Evolutionary conservation across 768 basidiomycete genomes (phyloP).

Genomic region (Tephrocybe sp.): DNA sequence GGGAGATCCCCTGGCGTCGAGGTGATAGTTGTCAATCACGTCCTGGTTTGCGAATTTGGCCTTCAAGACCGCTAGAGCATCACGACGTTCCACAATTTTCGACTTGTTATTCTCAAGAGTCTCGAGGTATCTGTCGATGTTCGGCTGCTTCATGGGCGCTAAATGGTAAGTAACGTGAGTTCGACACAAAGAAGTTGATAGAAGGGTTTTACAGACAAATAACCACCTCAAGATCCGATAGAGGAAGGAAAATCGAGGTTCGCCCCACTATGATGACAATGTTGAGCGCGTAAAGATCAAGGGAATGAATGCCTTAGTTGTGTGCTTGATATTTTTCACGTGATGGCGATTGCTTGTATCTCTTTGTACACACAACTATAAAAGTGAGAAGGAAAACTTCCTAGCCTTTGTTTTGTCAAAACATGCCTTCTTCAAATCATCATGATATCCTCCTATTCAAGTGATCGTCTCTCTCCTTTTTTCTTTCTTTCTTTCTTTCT

Average conservation of each 20-base stretch:
- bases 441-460: neutral
- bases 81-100: constrained; percentile 68
- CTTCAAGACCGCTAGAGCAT: constrained; percentile 54
- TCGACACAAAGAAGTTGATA: too few relatives aligned
- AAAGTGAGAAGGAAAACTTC: neutral
- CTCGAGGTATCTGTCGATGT: constrained; percentile 45
- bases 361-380: constrained; percentile 1
- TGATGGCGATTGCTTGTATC: constrained; percentile 7
- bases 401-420: neutral
- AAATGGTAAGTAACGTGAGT: neutral
- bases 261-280: neutral
- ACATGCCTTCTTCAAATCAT: neutral
- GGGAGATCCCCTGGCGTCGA: constrained; percentile 30
- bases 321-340: too few relatives aligned
- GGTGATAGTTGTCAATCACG: constrained; percentile 41
- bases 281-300: neutral
- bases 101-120: constrained; percentile 45
- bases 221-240: too few relatives aligned
- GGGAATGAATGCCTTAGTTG: neutral
- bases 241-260: too few relatives aligned
- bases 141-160: constrained; percentile 10
- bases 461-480: neutral
- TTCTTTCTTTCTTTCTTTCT: too few relatives aligned
- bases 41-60: constrained; percentile 47
- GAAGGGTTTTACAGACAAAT: too few relatives aligned